phyloP scores from a whole-genome alignment of 805 yeast genomes.

The Ogataea sp. region DNA sequence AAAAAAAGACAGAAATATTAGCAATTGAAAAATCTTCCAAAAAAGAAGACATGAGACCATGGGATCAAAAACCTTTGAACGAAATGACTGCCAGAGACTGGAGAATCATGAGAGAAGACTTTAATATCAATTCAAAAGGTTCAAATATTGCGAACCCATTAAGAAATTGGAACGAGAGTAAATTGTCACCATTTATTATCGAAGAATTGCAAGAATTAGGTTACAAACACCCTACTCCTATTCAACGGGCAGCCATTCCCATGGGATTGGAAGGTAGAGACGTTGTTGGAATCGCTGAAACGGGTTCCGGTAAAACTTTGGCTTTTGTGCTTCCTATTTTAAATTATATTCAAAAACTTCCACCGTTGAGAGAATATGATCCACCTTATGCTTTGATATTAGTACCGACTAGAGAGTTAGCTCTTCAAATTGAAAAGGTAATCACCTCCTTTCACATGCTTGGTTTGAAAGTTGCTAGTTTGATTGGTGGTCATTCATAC shows the following conservation, averaged over 20 bases:
- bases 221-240: constrained; percentile 73
- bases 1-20: constrained; percentile 11
- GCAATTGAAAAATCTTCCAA: constrained; percentile 12
- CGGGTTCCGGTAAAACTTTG: constrained; percentile 94
- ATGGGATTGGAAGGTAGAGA: constrained; percentile 52
- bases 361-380: constrained; percentile 41
- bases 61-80: constrained; percentile 59
- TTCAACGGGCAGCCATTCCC: constrained; percentile 86
- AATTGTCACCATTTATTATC: constrained; percentile 34
- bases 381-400: constrained; percentile 71
- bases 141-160: constrained; percentile 50
- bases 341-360: constrained; percentile 40
- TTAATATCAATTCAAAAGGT: constrained; percentile 50
- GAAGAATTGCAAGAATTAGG: constrained; percentile 29
- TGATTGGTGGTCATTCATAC: constrained; percentile 87
- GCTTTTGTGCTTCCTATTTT: constrained; percentile 73
- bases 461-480: constrained; percentile 44
- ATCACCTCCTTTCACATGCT: constrained; percentile 29
- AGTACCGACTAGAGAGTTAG: constrained; percentile 93
- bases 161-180: constrained; percentile 64
- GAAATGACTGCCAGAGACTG: constrained; percentile 82
- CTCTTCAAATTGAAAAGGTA: constrained; percentile 73
- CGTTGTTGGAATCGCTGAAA: constrained; percentile 85
- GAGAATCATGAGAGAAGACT: constrained; percentile 80
- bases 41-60: constrained; percentile 28